Percentiles rank a stretch among this genome's conserved stretches.
These are phyloP conservation scores for Saksenaea oblongispora DNA, from an alignment of 371 early-diverging fungal species.

Conservation along the genomic window DNA sequence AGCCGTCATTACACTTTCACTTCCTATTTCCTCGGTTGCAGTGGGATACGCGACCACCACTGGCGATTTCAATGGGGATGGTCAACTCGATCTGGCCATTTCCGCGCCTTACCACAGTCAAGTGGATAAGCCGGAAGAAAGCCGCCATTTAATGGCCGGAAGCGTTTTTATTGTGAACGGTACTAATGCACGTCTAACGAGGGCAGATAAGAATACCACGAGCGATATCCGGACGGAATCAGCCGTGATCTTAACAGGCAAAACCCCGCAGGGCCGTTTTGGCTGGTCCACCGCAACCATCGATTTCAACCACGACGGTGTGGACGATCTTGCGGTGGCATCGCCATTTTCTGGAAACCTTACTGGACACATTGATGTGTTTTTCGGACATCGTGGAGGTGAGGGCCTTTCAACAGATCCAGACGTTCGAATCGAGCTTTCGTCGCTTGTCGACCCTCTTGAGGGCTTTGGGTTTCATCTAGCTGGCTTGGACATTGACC, in stretches of 20 bases:
- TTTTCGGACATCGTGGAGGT: conserved; percentile 59
- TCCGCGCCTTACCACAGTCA: conserved; percentile 67
- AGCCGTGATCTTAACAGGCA: conserved; percentile 26
- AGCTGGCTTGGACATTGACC: conserved; percentile 64
- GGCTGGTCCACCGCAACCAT: conserved; percentile 75
- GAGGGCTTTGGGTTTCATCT: conserved; percentile 60
- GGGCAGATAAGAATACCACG: not conserved
- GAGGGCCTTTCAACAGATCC: conserved; percentile 45
- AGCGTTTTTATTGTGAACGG: conserved; percentile 60
- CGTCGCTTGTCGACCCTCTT: conserved; percentile 16
- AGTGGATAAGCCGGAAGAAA: conserved; percentile 1
- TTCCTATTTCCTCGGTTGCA: conserved; percentile 55
- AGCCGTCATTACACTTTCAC: conserved; percentile 30
- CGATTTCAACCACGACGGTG: conserved; percentile 84
- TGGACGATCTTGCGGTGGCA: conserved; percentile 83
- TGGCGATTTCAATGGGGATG: conserved; percentile 76
- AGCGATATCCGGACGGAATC: conserved; percentile 40
- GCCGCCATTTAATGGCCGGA: conserved; percentile 48
- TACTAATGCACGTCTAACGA: conserved; percentile 1
- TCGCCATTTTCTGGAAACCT: conserved; percentile 61
- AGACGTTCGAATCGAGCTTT: conserved; percentile 39
- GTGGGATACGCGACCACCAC: conserved; percentile 65
- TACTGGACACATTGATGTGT: conserved; percentile 60
- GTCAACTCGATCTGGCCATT: conserved; percentile 62
- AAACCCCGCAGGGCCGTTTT: conserved; percentile 59